phyloP scores from a whole-genome alignment of 1,139 yeast species.

The Hanseniaspora sp. region DNA sequence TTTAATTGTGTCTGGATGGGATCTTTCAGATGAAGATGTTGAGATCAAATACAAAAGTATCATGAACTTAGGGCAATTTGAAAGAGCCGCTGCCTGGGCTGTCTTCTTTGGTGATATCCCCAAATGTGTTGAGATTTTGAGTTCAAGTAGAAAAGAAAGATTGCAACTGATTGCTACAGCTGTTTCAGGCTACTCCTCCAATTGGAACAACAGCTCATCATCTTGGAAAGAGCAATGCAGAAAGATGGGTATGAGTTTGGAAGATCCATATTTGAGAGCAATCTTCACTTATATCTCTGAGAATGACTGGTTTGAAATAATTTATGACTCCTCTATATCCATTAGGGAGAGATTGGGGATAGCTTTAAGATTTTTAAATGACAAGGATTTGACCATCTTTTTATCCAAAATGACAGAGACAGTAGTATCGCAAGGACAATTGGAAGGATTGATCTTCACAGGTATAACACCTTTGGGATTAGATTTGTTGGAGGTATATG shows the following conservation, averaged over 20 bases:
- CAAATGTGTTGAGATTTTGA: constrained; percentile 63
- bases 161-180: constrained; percentile 81
- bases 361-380: constrained; percentile 74
- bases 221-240: constrained; percentile 94
- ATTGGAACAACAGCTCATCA: constrained; percentile 43
- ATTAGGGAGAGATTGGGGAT: constrained; percentile 80
- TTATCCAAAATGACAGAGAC: constrained; percentile 58
- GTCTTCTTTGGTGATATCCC: constrained; percentile 84
- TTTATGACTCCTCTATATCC: constrained; percentile 82
- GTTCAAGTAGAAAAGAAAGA: constrained; percentile 36
- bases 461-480: constrained; percentile 81
- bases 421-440: constrained; percentile 66
- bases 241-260: constrained; percentile 71
- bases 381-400: constrained; percentile 59
- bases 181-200: constrained; percentile 82
- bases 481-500: constrained; percentile 73
- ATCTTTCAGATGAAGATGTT: constrained; percentile 62
- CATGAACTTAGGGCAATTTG: constrained; percentile 50
- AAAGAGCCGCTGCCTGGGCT: constrained; percentile 97
- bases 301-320: constrained; percentile 91
- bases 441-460: constrained; percentile 81
- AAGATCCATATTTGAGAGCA: constrained; percentile 80
- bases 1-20: constrained; percentile 85
- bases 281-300: constrained; percentile 91
- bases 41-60: constrained; percentile 56